These are phyloP conservation scores for Russula ochroleuca DNA, from an alignment of 768 basidiomycete genomes.

Conservation along the genomic window DNA sequence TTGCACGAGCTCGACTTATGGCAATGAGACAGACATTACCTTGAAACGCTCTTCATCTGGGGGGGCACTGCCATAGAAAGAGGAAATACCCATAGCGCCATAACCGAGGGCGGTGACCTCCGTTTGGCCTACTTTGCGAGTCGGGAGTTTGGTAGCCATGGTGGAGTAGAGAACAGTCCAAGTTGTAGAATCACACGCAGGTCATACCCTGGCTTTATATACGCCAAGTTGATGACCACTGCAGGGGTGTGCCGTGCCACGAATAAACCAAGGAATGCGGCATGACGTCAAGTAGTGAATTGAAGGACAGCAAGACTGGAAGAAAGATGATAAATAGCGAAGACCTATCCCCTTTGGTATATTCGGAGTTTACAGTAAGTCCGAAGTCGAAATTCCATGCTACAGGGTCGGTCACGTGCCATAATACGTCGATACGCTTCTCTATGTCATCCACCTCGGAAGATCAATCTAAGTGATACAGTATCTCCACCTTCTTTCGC, in stretches of 20 bases:
- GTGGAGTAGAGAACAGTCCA: background rate
- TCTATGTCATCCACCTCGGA: too few relatives aligned
- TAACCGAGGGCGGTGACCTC: slow-evolving; percentile 54
- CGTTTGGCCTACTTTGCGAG: slow-evolving; percentile 44
- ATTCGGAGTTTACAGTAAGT: too few relatives aligned
- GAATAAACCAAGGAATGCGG: background rate
- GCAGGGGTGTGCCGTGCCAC: background rate
- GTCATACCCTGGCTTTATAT: background rate
- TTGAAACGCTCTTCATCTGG: slow-evolving; percentile 57
- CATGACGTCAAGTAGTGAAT: background rate
- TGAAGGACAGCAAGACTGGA: background rate
- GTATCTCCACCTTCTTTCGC: too few relatives aligned
- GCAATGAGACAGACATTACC: slow-evolving; percentile 27
- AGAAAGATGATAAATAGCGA: too few relatives aligned
- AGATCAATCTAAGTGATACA: too few relatives aligned
- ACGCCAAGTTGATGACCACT: background rate
- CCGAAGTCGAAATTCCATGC: too few relatives aligned
- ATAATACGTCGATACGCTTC: too few relatives aligned
- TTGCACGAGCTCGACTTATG: background rate
- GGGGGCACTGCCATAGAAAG: slow-evolving; percentile 43
- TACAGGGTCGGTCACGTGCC: too few relatives aligned
- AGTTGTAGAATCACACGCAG: background rate
- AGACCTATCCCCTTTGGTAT: too few relatives aligned
- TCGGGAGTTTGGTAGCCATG: slow-evolving; percentile 32
- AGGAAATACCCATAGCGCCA: slow-evolving; percentile 56